phyloP scores from a whole-genome alignment of 192 early-diverging fungal species.

The Entomortierella beljakovae region DNA sequence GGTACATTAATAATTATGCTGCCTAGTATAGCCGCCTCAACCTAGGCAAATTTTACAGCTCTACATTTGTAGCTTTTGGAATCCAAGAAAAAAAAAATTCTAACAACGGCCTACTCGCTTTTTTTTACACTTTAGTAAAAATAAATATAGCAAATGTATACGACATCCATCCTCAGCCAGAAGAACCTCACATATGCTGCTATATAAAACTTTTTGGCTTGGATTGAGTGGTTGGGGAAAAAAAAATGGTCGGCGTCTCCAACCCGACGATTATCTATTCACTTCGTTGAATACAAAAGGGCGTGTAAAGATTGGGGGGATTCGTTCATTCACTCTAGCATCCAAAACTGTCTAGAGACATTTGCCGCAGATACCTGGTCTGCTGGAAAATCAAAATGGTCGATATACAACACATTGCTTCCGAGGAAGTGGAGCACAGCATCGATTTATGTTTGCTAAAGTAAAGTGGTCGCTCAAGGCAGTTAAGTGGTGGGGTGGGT shows the following conservation, averaged over 20 bases:
- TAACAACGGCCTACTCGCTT: no score
- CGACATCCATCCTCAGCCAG: slow-evolving; percentile 7
- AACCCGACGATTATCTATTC: slow-evolving; percentile 8
- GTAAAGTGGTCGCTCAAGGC: slow-evolving; percentile 26
- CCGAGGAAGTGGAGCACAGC: slow-evolving; percentile 16
- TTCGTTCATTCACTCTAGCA: background rate
- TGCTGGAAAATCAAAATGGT: slow-evolving; percentile 5
- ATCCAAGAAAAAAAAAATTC: background rate
- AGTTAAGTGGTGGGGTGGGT: slow-evolving; percentile 31
- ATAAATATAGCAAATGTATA: slow-evolving; percentile 9
- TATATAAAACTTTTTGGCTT: slow-evolving; percentile 9
- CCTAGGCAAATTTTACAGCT: no score
- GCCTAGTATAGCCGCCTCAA: no score
- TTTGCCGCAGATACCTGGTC: background rate
- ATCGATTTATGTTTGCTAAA: slow-evolving; percentile 13
- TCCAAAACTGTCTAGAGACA: slow-evolving; percentile 2
- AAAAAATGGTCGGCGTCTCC: background rate
- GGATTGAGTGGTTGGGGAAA: slow-evolving; percentile 8
- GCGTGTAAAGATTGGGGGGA: slow-evolving; percentile 7
- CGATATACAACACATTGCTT: slow-evolving; percentile 22
- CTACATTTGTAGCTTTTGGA: no score
- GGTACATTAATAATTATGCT: no score
- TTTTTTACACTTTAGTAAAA: background rate
- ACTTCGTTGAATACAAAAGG: slow-evolving; percentile 2
- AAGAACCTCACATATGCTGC: slow-evolving; percentile 14